Conservation (phyloP, 768 basidiomycete species). For the Agaricus sinodeliciosus region DNA sequence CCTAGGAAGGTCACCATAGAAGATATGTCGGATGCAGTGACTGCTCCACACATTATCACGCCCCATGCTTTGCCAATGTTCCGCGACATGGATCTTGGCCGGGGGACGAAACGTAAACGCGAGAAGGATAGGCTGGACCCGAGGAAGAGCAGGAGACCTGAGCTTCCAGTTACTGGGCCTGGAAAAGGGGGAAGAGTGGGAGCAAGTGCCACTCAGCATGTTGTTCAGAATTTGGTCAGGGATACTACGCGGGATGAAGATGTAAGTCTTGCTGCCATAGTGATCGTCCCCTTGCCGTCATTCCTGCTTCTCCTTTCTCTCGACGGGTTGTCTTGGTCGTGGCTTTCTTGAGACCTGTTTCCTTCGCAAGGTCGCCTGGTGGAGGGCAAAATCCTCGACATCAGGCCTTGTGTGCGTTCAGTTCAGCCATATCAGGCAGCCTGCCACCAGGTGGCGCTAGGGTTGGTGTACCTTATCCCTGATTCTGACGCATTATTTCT, state of each 20-base stretch:
- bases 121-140: conserved; percentile 88
- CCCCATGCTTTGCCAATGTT: conserved; percentile 93
- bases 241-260: conserved; percentile 91
- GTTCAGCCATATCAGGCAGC: conserved; percentile 9
- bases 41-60: conserved; percentile 84
- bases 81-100: conserved; percentile 69
- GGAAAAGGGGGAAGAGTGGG: conserved; percentile 93
- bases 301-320: not conserved
- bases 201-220: conserved; percentile 93
- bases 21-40: conserved; percentile 82
- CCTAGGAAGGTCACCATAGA: conserved; percentile 76
- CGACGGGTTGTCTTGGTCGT: conserved; percentile 13
- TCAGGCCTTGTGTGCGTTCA: not conserved
- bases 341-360: not conserved
- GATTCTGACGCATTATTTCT: conserved; percentile 15
- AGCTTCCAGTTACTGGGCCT: conserved; percentile 88
- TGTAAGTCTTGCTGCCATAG: conserved; percentile 51
- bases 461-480: conserved; percentile 7
- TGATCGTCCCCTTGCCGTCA: not conserved
- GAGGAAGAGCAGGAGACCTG: conserved; percentile 87
- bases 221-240: conserved; percentile 91
- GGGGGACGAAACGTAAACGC: conserved; percentile 79
- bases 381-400: not conserved
- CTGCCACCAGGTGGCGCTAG: conserved; percentile 7
- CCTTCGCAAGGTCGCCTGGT: not conserved